Evolutionary conservation across 2,329 filamentous ascomycete genomes (phyloP).

Genomic region (Teratosphaeria pseudoeucalypti): DNA sequence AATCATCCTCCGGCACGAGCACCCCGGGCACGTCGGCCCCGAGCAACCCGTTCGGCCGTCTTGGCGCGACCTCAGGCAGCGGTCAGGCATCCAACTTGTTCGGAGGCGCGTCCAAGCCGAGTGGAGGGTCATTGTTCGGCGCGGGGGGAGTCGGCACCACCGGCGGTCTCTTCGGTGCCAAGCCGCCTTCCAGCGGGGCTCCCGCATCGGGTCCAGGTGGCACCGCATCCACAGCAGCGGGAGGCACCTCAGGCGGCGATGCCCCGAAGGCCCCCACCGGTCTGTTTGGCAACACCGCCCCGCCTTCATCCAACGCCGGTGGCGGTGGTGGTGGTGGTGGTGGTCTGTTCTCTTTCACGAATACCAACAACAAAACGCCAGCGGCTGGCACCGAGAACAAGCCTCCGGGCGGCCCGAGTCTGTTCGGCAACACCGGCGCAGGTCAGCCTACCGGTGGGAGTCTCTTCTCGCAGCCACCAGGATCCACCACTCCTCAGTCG

Average conservation of each 20-base stretch:
- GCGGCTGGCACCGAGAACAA: background rate
- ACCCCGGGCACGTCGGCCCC: background rate
- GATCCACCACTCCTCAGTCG: slow-evolving; percentile 1
- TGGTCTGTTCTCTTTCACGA: background rate
- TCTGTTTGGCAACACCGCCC: background rate
- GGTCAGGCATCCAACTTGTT: background rate
- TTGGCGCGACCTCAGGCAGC: background rate
- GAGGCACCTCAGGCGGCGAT: background rate
- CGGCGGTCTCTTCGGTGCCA: background rate
- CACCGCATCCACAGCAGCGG: background rate
- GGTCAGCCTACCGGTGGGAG: slow-evolving; percentile 3
- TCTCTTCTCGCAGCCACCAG: slow-evolving; percentile 3
- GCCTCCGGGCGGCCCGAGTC: background rate
- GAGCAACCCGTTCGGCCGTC: background rate
- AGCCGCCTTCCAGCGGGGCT: background rate
- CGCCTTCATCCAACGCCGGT: background rate
- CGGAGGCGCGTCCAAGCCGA: background rate
- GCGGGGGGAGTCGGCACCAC: background rate
- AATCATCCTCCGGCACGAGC: background rate
- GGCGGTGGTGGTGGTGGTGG: background rate
- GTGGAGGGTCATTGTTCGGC: background rate
- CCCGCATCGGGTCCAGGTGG: background rate
- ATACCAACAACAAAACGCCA: background rate
- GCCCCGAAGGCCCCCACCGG: background rate
- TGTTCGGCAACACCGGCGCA: background rate